Evolutionary conservation across 768 basidiomycete genomes (phyloP).

Genomic region (Pholiota molesta): DNA sequence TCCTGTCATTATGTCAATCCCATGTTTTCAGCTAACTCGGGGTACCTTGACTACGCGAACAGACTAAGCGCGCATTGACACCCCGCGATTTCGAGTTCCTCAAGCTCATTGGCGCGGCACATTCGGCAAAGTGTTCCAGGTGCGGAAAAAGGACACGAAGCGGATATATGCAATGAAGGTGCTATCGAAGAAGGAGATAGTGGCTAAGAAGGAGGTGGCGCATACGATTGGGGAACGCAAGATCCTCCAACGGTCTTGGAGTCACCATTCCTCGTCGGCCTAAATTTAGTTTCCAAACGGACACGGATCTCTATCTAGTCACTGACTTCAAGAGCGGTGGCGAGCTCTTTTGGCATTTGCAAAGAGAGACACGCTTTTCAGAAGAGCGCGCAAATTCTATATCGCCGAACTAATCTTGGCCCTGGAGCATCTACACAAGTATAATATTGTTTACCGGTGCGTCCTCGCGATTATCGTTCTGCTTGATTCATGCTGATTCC

Average conservation of each 20-base stretch:
- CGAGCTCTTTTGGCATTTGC: conserved; percentile 98
- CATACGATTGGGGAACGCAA: conserved; percentile 99
- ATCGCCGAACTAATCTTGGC: conserved; percentile 95
- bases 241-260: conserved; percentile 94
- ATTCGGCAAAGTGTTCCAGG: conserved; percentile 98
- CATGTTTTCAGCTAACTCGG: neutral
- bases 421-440: conserved; percentile 96
- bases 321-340: conserved; percentile 99
- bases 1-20: conserved; percentile 16
- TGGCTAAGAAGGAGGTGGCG: conserved; percentile 98
- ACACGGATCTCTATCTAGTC: conserved; percentile 91
- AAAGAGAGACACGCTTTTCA: conserved; percentile 90
- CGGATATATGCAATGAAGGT: conserved; percentile 99
- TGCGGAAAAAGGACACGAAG: conserved; percentile 96
- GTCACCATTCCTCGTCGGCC: conserved; percentile 95
- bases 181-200: conserved; percentile 97
- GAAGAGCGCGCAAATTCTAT: conserved; percentile 96
- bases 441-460: conserved; percentile 91
- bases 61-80: conserved; percentile 87
- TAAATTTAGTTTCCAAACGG: conserved; percentile 98
- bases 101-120: conserved; percentile 97
- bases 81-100: conserved; percentile 98
- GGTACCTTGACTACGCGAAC: conserved; percentile 17
- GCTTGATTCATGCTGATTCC: conserved; percentile 1
- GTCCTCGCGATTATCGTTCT: conserved; percentile 30